phyloP scores from a whole-genome alignment of 306 rosid species.

The Begonia masoniana region DNA sequence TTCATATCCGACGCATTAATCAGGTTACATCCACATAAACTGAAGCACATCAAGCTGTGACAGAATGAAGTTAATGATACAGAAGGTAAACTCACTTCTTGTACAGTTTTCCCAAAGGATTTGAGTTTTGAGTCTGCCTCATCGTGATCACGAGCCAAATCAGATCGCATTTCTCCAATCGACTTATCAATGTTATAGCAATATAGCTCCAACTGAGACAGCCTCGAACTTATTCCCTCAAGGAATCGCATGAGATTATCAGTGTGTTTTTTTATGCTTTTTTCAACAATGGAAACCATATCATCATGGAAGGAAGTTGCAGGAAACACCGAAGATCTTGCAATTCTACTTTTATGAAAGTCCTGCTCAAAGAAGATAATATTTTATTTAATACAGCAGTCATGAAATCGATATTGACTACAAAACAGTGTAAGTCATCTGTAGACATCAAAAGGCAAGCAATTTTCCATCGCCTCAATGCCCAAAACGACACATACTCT shows the following conservation, averaged over 20 bases:
- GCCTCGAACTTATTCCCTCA: conserved; percentile 77
- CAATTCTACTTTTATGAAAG: conserved; percentile 41
- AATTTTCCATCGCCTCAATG: too few species aligned
- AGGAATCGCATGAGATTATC: conserved; percentile 77
- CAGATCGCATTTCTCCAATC: conserved; percentile 83
- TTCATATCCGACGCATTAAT: too few species aligned
- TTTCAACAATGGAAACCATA: conserved; percentile 61
- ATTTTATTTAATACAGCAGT: too few species aligned
- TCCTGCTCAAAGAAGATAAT: conserved; percentile 28
- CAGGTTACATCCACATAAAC: too few species aligned
- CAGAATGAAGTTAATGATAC: too few species aligned
- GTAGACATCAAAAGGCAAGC: too few species aligned
- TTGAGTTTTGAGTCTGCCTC: conserved; percentile 66
- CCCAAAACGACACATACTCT: too few species aligned
- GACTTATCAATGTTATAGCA: conserved; percentile 91
- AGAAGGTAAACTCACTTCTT: conserved; percentile 46
- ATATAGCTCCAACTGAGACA: conserved; percentile 77
- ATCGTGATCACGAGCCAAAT: conserved; percentile 54
- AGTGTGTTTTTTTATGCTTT: conserved; percentile 61
- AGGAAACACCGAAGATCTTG: conserved; percentile 41
- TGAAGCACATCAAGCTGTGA: too few species aligned
- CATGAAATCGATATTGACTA: too few species aligned
- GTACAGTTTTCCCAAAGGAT: conserved; percentile 68
- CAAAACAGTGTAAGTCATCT: too few species aligned
- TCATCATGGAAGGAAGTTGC: conserved; percentile 41